phyloP scores from a whole-genome alignment of 345 rosid genomes.

The Bruguiera parviflora region DNA sequence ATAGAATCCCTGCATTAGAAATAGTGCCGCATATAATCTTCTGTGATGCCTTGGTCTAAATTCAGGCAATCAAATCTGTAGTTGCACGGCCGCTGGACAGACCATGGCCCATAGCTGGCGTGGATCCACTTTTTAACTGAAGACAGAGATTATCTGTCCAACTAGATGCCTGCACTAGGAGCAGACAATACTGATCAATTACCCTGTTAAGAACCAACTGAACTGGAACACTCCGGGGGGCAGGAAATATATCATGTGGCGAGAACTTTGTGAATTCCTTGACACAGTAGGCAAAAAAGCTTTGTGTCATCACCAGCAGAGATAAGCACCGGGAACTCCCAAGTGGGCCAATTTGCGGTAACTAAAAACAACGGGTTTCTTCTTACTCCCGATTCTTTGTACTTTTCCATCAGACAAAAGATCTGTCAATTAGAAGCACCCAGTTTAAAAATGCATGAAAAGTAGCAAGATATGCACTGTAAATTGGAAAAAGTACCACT shows the following conservation, averaged over 20 bases:
- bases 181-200: slow-evolving; percentile 54
- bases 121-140: slow-evolving; percentile 27
- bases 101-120: slow-evolving; percentile 28
- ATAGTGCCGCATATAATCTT: slow-evolving; percentile 83
- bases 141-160: slow-evolving; percentile 65
- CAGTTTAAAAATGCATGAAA: neutral
- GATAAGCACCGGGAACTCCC: slow-evolving; percentile 94
- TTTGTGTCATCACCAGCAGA: slow-evolving; percentile 95
- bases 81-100: slow-evolving; percentile 52
- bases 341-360: slow-evolving; percentile 81
- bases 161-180: slow-evolving; percentile 65
- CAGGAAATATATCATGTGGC: slow-evolving; percentile 92
- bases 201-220: slow-evolving; percentile 59
- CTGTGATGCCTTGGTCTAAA: slow-evolving; percentile 64
- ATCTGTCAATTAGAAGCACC: slow-evolving; percentile 42
- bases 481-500: slow-evolving; percentile 2
- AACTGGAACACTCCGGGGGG: slow-evolving; percentile 85
- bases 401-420: slow-evolving; percentile 49
- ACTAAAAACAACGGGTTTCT: slow-evolving; percentile 59
- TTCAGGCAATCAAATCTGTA: slow-evolving; percentile 58
- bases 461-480: neutral
- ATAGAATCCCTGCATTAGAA: slow-evolving; percentile 62
- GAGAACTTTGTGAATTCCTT: slow-evolving; percentile 79
- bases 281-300: slow-evolving; percentile 79
- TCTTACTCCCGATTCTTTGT: slow-evolving; percentile 43